Evolutionary conservation across 192 early-diverging fungal species (phyloP).

Genomic region (Mortierella alpina): DNA sequence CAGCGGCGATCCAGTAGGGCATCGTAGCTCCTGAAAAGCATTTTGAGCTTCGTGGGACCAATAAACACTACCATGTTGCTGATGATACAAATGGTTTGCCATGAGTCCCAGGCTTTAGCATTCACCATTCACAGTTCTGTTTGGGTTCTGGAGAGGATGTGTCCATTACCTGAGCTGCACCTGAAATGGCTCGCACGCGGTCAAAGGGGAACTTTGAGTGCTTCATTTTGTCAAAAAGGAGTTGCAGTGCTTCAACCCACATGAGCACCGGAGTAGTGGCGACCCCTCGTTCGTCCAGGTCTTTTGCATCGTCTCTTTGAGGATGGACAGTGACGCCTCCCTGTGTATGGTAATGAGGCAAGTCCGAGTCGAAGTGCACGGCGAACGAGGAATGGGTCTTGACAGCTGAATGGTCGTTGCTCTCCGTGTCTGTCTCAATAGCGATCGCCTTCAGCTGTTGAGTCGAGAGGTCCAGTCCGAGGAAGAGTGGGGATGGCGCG

Average conservation of each 20-base stretch:
- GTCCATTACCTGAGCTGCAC: constrained; percentile 70
- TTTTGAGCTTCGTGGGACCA: constrained; percentile 67
- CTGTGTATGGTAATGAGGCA: constrained; percentile 64
- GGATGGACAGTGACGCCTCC: constrained; percentile 15
- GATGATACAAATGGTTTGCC: neutral
- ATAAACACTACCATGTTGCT: constrained; percentile 91
- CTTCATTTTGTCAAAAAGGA: constrained; percentile 64
- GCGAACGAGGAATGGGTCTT: constrained; percentile 46
- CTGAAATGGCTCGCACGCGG: constrained; percentile 66
- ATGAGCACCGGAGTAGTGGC: constrained; percentile 78
- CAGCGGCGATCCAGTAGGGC: neutral
- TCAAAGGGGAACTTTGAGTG: constrained; percentile 45
- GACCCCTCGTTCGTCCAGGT: constrained; percentile 26
- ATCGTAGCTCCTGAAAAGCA: constrained; percentile 54
- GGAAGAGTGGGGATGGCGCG: constrained; percentile 55
- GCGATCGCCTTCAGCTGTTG: constrained; percentile 80
- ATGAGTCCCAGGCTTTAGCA: neutral
- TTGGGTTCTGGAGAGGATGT: too few relatives aligned
- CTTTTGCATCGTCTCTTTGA: neutral
- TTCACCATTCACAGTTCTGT: neutral
- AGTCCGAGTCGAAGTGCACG: constrained; percentile 71
- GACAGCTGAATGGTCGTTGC: constrained; percentile 55
- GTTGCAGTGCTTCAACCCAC: constrained; percentile 83
- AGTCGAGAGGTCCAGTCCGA: constrained; percentile 82
- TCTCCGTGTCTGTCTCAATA: constrained; percentile 42